Evolutionary conservation across 352 stramenopile species (phyloP).

Genomic region (Globisporangium nodosum): DNA sequence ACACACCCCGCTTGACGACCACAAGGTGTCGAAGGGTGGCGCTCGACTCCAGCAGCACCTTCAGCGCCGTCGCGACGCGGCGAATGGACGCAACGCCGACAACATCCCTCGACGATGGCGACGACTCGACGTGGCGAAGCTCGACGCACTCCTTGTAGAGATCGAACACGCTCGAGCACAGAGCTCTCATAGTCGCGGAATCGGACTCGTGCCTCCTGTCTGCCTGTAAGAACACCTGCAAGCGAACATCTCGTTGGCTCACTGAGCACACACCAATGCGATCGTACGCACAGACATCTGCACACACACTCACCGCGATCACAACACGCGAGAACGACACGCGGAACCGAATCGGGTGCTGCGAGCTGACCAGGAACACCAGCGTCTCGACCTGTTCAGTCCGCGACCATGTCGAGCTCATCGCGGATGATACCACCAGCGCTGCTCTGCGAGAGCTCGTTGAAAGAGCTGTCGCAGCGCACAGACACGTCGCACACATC

Average conservation of each 20-base stretch:
- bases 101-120: not conserved
- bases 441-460: not conserved
- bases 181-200: slow-evolving; percentile 8
- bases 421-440: not conserved
- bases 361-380: slow-evolving; percentile 17
- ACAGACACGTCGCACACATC: slow-evolving; percentile 8
- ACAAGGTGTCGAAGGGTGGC: slow-evolving; percentile 22
- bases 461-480: slow-evolving; percentile 2
- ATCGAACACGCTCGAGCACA: slow-evolving; percentile 34
- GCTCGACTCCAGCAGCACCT: slow-evolving; percentile 31
- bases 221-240: not conserved
- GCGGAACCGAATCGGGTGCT: slow-evolving; percentile 33
- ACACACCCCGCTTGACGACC: slow-evolving; percentile 27
- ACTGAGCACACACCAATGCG: not conserved
- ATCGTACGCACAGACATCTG: too few species aligned
- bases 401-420: slow-evolving; percentile 1
- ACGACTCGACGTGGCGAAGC: slow-evolving; percentile 3
- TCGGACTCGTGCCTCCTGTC: slow-evolving; percentile 3
- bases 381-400: not conserved
- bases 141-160: slow-evolving; percentile 29
- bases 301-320: slow-evolving; percentile 19
- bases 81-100: slow-evolving; percentile 1
- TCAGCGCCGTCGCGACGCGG: slow-evolving; percentile 27
- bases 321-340: slow-evolving; percentile 32
- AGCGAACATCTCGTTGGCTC: not conserved